Evolutionary conservation across 305 asterid genomes (phyloP), one percentile per base, ranked within the genome.

Genomic region (Nicotiana rustica): DNA sequence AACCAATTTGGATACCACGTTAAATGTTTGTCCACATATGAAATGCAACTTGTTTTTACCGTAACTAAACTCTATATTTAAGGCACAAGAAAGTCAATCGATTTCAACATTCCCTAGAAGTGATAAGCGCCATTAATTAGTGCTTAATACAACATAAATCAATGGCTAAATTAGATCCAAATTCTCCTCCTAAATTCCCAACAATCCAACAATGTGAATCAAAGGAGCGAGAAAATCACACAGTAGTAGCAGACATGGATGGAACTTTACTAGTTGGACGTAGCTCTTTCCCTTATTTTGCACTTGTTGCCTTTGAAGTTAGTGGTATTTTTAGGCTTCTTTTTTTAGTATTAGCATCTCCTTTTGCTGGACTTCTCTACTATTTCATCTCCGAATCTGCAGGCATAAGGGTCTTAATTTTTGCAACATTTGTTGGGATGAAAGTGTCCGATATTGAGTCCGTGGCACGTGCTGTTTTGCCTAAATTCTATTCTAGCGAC

Each of bases 261-360:
- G 95, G 96, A 62, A 87, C 94, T 0, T 71, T 93, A 79, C 91
- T 92, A 5, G 70, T 90, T 4, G 93, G 93, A 5, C 86, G 95
- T 1, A 92, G 94, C 77, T 91, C 95, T 0, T 93, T 93, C 29
- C 94, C 95, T 10, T 92, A 91, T 44, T 93, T 91, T 65, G 97
- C 97, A 13, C 76, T 88, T 47, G 89, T 93, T 1, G 97, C 97
- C 2, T 93, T 93, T 36, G 97, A 92, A 70, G 91, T 85, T 7
- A 97, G 94, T 60, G 93, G 94, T 19, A 80, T 89, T 15, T 61
- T 90, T 8, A 79, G 97, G 81, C 97, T 92, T 18, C 81, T 93
- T 6, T 85, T 91, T 86, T 38, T 92, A 25, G 83, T 90, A 21
- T 70, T 93, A 9, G 80, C 86, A 7, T 85, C 97, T 0, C 97